A percentile compares a stretch with the other conserved stretches of the same genome.
Evolutionary conservation across 1,284 basidiomycete species (phyloP).

Genomic region (Wallemia mellicola): DNA sequence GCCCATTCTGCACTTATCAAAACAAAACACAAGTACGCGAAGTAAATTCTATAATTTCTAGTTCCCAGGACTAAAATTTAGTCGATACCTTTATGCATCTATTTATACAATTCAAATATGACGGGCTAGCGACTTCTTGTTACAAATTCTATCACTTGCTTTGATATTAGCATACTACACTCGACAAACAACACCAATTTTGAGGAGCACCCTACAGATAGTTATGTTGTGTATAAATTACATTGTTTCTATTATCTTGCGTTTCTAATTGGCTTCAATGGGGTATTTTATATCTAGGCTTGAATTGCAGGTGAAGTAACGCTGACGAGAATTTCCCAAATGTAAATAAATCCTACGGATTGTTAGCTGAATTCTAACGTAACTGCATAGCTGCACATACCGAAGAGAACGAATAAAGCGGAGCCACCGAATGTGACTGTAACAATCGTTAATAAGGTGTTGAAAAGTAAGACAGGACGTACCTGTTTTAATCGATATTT

Average conservation of each 20-base stretch:
- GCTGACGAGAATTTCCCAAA: neutral
- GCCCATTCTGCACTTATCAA: too few relatives aligned
- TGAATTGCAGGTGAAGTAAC: neutral
- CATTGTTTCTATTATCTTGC: neutral
- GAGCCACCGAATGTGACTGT: constrained; percentile 62
- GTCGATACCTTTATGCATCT: neutral
- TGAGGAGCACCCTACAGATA: too few relatives aligned
- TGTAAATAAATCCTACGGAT: neutral
- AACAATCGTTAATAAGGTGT: constrained; percentile 1
- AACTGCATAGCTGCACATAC: constrained; percentile 2
- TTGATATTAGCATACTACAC: too few relatives aligned
- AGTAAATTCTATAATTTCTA: too few relatives aligned
- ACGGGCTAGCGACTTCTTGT: too few relatives aligned
- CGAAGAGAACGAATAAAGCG: constrained; percentile 52
- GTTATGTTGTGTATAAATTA: neutral
- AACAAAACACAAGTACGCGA: too few relatives aligned
- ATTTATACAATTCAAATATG: neutral
- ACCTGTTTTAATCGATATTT: constrained; percentile 86
- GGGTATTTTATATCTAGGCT: neutral
- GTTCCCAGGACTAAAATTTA: too few relatives aligned
- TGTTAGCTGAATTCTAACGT: neutral
- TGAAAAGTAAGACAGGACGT: constrained; percentile 12
- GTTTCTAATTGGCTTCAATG: neutral
- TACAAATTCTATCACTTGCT: too few relatives aligned
- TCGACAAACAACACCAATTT: too few relatives aligned